Percentiles rank a stretch among this genome's conserved stretches.
phyloP scores from a whole-genome alignment of 768 basidiomycete genomes.

The Rhodotorula babjevae region DNA sequence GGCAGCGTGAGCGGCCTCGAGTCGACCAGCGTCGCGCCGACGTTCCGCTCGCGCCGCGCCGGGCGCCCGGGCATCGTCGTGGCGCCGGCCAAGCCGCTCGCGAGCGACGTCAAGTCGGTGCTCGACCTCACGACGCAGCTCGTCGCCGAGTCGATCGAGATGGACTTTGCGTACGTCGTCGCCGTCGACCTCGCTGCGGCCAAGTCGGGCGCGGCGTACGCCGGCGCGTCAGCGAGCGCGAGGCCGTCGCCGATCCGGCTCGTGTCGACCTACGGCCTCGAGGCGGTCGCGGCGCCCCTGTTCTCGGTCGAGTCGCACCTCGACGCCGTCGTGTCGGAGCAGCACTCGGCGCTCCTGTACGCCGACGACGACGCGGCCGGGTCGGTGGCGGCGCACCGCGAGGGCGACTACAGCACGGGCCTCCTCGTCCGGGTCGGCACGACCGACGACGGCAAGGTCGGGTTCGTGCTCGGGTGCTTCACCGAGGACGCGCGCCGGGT shows the following conservation, averaged over 20 bases:
- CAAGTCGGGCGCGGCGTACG: neutral
- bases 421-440: conserved; percentile 19
- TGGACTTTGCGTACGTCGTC: conserved; percentile 31
- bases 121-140: conserved; percentile 37
- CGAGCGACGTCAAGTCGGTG: conserved; percentile 8
- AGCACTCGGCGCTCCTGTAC: conserved; percentile 14
- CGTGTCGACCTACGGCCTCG: conserved; percentile 22
- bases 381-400: neutral
- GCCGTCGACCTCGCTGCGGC: conserved; percentile 19
- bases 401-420: conserved; percentile 20
- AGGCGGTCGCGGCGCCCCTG: conserved; percentile 8
- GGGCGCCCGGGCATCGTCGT: conserved; percentile 1
- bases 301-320: conserved; percentile 22
- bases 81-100: neutral
- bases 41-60: neutral
- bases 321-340: conserved; percentile 1
- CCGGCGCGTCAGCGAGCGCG: neutral
- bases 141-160: conserved; percentile 30
- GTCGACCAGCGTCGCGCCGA: conserved; percentile 7
- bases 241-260: neutral
- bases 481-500: conserved; percentile 21
- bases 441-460: neutral
- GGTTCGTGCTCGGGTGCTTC: conserved; percentile 29
- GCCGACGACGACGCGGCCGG: neutral
- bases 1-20: conserved; percentile 7